Percentiles rank a stretch among this genome's conserved stretches.
phyloP scores from a whole-genome alignment of 306 rosid species.

The Abrus precatorius region DNA sequence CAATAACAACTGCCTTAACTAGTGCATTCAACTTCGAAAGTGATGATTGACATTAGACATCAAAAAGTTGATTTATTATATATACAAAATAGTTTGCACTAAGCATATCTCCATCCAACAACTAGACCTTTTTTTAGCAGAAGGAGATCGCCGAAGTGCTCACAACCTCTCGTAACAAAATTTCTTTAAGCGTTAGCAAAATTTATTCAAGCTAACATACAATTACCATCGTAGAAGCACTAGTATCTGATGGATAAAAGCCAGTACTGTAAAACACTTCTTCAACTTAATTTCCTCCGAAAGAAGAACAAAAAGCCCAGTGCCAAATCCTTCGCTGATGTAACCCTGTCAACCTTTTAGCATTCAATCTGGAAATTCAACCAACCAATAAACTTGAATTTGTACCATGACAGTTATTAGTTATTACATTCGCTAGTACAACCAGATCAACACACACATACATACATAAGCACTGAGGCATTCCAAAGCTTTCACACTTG shows the following conservation, averaged over 20 bases:
- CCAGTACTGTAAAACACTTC: background rate
- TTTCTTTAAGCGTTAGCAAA: no score
- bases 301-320: background rate
- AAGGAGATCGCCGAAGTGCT: no score
- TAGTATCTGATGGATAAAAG: background rate
- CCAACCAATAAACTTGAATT: background rate
- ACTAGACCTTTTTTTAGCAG: no score
- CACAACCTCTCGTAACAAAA: no score
- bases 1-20: no score
- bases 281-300: background rate
- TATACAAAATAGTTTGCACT: no score
- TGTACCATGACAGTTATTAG: no score
- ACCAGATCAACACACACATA: background rate
- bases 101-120: no score
- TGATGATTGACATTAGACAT: no score
- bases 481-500: background rate
- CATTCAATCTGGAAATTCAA: constrained; percentile 3
- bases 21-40: no score
- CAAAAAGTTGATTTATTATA: no score
- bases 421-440: constrained; percentile 11
- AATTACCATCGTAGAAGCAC: background rate
- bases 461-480: background rate
- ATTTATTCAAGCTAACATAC: background rate
- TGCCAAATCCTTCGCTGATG: background rate
- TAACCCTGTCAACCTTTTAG: background rate